Evolutionary conservation across 176 grass and related monocot genomes (phyloP).

Genomic region (Eremochloa ophiuroides): DNA sequence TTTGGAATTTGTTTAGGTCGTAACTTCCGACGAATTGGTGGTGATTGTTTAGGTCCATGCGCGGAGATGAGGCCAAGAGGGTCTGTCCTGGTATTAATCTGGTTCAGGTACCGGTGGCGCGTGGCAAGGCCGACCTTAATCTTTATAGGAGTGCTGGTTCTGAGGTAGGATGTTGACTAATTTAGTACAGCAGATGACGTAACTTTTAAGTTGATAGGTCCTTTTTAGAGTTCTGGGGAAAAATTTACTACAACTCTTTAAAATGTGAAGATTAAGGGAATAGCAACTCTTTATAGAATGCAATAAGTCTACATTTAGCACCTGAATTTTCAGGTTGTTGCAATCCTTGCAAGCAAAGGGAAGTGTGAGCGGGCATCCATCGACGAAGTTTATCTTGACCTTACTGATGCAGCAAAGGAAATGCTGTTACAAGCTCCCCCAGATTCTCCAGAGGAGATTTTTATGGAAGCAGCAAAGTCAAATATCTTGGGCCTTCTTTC

Average conservation of each 20-base stretch:
- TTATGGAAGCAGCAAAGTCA: conserved; percentile 69
- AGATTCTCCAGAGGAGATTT: conserved; percentile 35
- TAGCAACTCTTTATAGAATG: no score
- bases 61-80: conserved; percentile 79
- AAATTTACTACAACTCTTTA: no score
- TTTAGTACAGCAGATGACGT: no score
- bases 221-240: no score
- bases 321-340: conserved; percentile 55
- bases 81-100: conserved; percentile 72
- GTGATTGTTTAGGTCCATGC: conserved; percentile 67
- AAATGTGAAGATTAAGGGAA: no score
- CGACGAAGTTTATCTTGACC: conserved; percentile 96
- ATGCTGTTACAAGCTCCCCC: conserved; percentile 71
- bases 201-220: no score
- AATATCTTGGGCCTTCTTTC: conserved; percentile 59
- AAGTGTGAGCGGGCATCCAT: conserved; percentile 93
- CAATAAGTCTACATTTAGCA: background rate
- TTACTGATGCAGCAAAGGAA: conserved; percentile 78
- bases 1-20: background rate
- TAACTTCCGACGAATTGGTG: background rate
- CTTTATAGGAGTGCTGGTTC: conserved; percentile 68
- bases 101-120: conserved; percentile 89
- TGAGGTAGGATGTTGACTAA: conserved; percentile 54
- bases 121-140: conserved; percentile 91
- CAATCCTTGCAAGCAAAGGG: conserved; percentile 73